These are phyloP conservation scores for Catharanthus roseus DNA, from an alignment of 257 asterid genomes.

Conservation along the genomic window DNA sequence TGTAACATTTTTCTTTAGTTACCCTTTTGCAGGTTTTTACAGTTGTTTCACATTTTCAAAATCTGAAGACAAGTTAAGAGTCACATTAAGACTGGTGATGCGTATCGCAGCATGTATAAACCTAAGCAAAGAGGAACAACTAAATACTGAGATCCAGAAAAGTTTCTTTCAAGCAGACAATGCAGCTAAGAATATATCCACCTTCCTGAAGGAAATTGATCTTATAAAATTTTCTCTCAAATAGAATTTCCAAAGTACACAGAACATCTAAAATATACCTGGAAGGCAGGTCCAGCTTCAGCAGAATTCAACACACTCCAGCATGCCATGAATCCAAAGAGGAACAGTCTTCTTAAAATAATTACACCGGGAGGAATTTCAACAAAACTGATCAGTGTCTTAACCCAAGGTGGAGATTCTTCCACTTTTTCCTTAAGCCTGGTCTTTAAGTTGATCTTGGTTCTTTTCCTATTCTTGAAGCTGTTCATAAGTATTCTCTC, in stretches of 20 bases:
- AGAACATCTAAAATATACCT: constrained; percentile 41
- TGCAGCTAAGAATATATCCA: not conserved
- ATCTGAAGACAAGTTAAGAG: not conserved
- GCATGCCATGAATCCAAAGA: constrained; percentile 87
- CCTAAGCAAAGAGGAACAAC: not conserved
- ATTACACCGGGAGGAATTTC: constrained; percentile 83
- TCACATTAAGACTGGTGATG: not conserved
- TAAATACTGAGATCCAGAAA: not conserved
- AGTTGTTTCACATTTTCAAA: not conserved
- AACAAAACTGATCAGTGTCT: constrained; percentile 72
- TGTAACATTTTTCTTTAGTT: not conserved
- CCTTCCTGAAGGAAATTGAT: not conserved
- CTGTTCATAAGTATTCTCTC: constrained; percentile 84
- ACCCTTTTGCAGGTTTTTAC: not conserved
- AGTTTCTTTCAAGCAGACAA: not conserved
- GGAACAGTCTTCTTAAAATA: constrained; percentile 81
- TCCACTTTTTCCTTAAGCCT: constrained; percentile 87
- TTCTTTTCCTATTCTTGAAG: constrained; percentile 67
- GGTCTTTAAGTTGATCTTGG: constrained; percentile 88
- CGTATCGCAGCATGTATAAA: not conserved
- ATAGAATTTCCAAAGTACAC: not conserved
- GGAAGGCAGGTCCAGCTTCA: constrained; percentile 98
- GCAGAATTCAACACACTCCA: constrained; percentile 98
- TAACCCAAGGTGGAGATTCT: constrained; percentile 96
- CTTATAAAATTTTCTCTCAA: not conserved